phyloP scores from a whole-genome alignment of 2,329 filamentous ascomycete species.

The Colletotrichum lini region DNA sequence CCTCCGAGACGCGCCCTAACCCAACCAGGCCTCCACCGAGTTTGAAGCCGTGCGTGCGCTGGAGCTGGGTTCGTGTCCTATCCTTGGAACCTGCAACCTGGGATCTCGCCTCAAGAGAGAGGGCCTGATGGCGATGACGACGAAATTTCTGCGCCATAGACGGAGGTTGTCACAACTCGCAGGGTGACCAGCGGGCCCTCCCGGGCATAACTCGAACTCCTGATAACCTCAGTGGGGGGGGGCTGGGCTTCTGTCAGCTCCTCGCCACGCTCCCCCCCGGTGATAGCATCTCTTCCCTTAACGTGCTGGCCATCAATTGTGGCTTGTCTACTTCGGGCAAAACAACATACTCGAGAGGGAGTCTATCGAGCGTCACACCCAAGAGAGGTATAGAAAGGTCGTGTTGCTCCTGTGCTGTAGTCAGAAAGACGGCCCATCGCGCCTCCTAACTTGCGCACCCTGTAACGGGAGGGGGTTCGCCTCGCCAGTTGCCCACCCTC shows the following conservation, averaged over 20 bases:
- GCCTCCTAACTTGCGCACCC: slow-evolving; percentile 25
- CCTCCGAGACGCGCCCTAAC: slow-evolving; percentile 17
- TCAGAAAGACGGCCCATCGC: slow-evolving; percentile 1
- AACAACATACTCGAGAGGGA: not conserved
- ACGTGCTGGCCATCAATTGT: slow-evolving; percentile 13
- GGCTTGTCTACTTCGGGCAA: slow-evolving; percentile 21
- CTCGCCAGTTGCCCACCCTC: slow-evolving; percentile 7
- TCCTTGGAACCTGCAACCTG: slow-evolving; percentile 14
- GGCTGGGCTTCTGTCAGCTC: slow-evolving; percentile 26
- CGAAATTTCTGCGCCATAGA: slow-evolving; percentile 12
- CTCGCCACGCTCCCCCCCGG: slow-evolving; percentile 24
- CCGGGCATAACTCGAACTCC: slow-evolving; percentile 15
- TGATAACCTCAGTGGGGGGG: slow-evolving; percentile 27
- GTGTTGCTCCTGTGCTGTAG: not conserved
- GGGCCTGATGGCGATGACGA: slow-evolving; percentile 18
- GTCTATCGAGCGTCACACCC: too few species aligned
- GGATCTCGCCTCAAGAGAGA: slow-evolving; percentile 6
- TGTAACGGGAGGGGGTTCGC: not conserved
- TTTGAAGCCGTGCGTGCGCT: slow-evolving; percentile 28
- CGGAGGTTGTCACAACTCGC: not conserved
- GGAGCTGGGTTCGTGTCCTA: slow-evolving; percentile 19
- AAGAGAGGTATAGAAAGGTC: slow-evolving; percentile 17
- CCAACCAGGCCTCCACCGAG: slow-evolving; percentile 22
- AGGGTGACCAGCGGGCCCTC: slow-evolving; percentile 7
- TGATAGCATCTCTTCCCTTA: slow-evolving; percentile 26